Conservation (phyloP, 352 stramenopile genomes). For the Hyaloperonospora brassicae region DNA sequence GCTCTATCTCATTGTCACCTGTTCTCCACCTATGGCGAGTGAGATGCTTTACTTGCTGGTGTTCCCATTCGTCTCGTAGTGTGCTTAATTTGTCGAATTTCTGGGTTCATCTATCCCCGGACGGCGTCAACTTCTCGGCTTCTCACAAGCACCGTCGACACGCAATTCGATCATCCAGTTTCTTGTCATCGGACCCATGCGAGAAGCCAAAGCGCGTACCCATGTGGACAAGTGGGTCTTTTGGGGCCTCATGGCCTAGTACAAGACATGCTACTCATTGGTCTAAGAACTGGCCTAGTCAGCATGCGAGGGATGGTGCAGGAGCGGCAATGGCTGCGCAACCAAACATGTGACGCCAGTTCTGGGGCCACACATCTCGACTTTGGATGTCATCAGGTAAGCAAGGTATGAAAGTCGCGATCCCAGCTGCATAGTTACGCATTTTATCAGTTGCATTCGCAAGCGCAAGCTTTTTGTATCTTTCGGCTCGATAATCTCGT, state of each 20-base stretch:
- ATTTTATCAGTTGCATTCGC: too few species aligned
- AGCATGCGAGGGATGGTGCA: slow-evolving; percentile 86
- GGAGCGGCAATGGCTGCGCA: slow-evolving; percentile 56
- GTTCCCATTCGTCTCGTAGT: background rate
- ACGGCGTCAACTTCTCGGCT: slow-evolving; percentile 86
- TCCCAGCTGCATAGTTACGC: background rate
- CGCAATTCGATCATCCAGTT: slow-evolving; percentile 82
- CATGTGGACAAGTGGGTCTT: slow-evolving; percentile 82
- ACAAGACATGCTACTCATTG: slow-evolving; percentile 79
- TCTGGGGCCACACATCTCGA: slow-evolving; percentile 52
- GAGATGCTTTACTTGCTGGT: slow-evolving; percentile 6
- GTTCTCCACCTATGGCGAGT: slow-evolving; percentile 43
- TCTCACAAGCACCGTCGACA: slow-evolving; percentile 78
- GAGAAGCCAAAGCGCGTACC: slow-evolving; percentile 38
- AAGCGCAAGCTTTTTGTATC: too few species aligned
- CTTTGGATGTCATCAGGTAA: slow-evolving; percentile 83
- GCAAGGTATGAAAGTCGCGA: slow-evolving; percentile 40
- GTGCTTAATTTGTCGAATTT: slow-evolving; percentile 10
- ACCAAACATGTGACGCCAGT: slow-evolving; percentile 7
- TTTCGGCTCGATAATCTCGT: too few species aligned
- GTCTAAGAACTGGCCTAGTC: slow-evolving; percentile 85
- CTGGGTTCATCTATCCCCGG: slow-evolving; percentile 74
- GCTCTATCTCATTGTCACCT: slow-evolving; percentile 88
- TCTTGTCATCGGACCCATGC: slow-evolving; percentile 45
- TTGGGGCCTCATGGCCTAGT: slow-evolving; percentile 50